These are phyloP conservation scores for Picea abies DNA, from an alignment of 83 land plant genomes.

Conservation along the genomic window DNA sequence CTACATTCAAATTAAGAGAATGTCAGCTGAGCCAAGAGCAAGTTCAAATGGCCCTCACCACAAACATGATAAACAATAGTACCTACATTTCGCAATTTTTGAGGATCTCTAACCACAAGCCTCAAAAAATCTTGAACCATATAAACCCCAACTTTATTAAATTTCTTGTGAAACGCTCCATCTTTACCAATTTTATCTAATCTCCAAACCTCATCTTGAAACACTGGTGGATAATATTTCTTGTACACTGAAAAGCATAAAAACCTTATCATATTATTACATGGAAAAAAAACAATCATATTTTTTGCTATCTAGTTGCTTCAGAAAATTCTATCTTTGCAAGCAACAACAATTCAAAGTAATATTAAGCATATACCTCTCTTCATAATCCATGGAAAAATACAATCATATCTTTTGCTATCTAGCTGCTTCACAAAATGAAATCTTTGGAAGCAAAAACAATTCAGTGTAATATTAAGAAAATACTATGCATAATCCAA, in stretches of 20 bases:
- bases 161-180: conserved; percentile 88
- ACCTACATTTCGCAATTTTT: conserved; percentile 69
- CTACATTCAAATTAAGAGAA: conserved; percentile 30
- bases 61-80: conserved; percentile 2
- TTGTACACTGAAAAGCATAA: conserved; percentile 68
- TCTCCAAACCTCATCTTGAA: conserved; percentile 90
- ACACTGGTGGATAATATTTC: conserved; percentile 89
- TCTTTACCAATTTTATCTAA: conserved; percentile 94
- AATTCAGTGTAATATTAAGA: not conserved
- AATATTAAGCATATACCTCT: not conserved
- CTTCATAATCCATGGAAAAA: not conserved
- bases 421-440: not conserved
- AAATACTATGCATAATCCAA: not conserved
- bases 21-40: not conserved
- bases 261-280: not conserved
- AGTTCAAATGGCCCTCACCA: conserved; percentile 13
- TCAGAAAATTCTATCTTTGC: not conserved
- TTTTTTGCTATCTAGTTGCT: not conserved
- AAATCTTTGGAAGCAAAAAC: not conserved
- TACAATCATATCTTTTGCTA: not conserved
- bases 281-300: not conserved
- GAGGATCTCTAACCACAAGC: conserved; percentile 63
- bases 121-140: conserved; percentile 88
- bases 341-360: not conserved
- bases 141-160: conserved; percentile 43